These are phyloP conservation scores for Kregervanrija delftensis DNA, from an alignment of 805 yeast genomes.

Conservation along the genomic window DNA sequence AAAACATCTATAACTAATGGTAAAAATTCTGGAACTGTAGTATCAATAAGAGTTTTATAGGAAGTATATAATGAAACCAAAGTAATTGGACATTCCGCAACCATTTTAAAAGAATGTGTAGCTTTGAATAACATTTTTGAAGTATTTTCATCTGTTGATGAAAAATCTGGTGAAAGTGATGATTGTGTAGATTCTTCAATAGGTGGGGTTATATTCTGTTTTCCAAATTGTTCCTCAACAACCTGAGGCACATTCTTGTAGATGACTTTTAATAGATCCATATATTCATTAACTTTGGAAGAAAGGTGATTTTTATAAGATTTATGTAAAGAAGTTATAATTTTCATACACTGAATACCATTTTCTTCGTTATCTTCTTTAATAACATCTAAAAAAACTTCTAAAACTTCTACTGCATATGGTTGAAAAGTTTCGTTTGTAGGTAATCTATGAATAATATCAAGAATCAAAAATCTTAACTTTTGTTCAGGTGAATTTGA, in stretches of 20 bases:
- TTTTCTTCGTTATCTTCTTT: constrained; percentile 89
- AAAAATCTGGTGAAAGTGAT: constrained; percentile 32
- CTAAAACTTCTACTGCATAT: constrained; percentile 54
- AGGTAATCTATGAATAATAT: constrained; percentile 73
- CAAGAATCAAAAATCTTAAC: constrained; percentile 68
- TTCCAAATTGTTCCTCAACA: constrained; percentile 61
- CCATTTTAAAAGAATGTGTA: constrained; percentile 77
- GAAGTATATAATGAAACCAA: constrained; percentile 89
- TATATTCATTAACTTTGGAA: constrained; percentile 72
- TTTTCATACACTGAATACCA: constrained; percentile 85
- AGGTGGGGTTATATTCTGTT: constrained; percentile 2
- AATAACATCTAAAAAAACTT: constrained; percentile 50
- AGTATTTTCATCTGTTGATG: constrained; percentile 33
- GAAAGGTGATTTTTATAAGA: constrained; percentile 63
- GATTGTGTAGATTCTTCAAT: constrained; percentile 3
- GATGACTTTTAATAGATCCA: constrained; percentile 66
- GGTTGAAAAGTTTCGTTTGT: constrained; percentile 78
- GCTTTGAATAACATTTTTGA: constrained; percentile 56
- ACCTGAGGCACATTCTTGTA: constrained; percentile 75
- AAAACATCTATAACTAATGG: constrained; percentile 76
- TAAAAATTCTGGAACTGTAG: constrained; percentile 67
- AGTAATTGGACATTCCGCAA: constrained; percentile 95
- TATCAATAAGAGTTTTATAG: constrained; percentile 65
- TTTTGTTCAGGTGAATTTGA: constrained; percentile 67
- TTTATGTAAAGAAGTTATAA: constrained; percentile 78